phyloP scores from a whole-genome alignment of 306 rosid species.

The Sesbania bispinosa region DNA sequence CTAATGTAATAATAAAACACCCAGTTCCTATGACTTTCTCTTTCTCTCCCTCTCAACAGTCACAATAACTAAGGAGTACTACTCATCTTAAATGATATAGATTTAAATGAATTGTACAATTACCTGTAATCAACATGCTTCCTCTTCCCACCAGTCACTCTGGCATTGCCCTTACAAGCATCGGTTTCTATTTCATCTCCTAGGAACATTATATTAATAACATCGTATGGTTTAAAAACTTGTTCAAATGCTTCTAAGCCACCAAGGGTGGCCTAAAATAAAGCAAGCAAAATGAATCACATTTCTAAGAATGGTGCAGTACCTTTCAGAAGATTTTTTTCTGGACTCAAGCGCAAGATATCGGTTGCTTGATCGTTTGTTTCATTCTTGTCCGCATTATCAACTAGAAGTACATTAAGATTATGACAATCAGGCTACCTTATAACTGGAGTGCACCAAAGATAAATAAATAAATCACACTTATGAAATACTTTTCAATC shows the following conservation, averaged over 20 bases:
- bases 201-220: conserved; percentile 44
- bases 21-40: neutral
- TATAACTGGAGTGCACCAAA: neutral
- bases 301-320: conserved; percentile 25
- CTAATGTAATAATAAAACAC: neutral
- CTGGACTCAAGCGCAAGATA: conserved; percentile 32
- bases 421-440: conserved; percentile 27
- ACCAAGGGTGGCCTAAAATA: conserved; percentile 3
- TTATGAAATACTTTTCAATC: conserved; percentile 17
- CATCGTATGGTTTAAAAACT: conserved; percentile 17
- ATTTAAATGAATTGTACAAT: conserved; percentile 31
- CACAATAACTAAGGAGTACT: neutral
- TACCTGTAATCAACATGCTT: conserved; percentile 63
- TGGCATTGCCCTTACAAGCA: conserved; percentile 39
- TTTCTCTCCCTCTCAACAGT: neutral
- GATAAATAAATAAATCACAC: neutral
- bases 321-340: conserved; percentile 46
- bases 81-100: neutral
- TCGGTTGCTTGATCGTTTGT: conserved; percentile 41
- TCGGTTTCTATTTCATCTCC: conserved; percentile 47
- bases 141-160: conserved; percentile 60
- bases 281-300: conserved; percentile 12
- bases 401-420: conserved; percentile 49
- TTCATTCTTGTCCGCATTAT: conserved; percentile 34
- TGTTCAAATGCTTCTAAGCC: conserved; percentile 2